Base-by-base conservation (phyloP, 2,329 filamentous ascomycete species). In the Apiospora koreana region DNA sequence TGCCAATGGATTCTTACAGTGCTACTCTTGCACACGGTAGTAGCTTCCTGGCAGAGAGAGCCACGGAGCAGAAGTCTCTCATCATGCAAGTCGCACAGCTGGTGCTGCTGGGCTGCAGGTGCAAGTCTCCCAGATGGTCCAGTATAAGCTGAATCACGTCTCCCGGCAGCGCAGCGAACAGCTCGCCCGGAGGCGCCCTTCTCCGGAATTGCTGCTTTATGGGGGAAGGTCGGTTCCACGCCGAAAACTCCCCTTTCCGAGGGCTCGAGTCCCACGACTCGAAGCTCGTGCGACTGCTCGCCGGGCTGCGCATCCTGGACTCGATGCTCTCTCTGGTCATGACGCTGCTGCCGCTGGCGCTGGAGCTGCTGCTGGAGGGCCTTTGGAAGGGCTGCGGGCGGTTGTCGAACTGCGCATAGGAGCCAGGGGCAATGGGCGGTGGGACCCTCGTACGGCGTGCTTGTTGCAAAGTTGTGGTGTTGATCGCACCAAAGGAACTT, bases 31-130 rank as follows among this genome's bases (percentile, higher is more conserved):
- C 87, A 50, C 83, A 84, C 72, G 83, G 84, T 74, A 85, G 81
- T 80, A 87, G 86, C 74, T 86, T 89, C 72, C 83, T 84, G 21
- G 84, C 86, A 46, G 83, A 81, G 14, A 88, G 70, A 14, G 85
- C 83, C 50, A 90, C 77, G 54, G 83, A 84, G 73, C 85, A 87
- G 41, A 86, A 79, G 74, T 92, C 89, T 66, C 89, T 83, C 87
- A 90, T 89, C 86, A 87, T 90, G 77, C 89, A 91, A 23, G 89
- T 91, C 21, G 88, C 84, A 76, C 89, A 91, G 77, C 88, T 89
- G 43, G 80, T 79, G 72, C 84, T 86, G 2, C 80, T 79, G 18
- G 79, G 75, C 8, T 77, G 79, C 16, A 90, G 76, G 75, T 92
- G 89, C 18, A 84, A 76, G 46, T 82, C 80, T 75, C 84, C 87